phyloP scores from a whole-genome alignment of 2,329 filamentous ascomycete genomes.

The Ophiostoma angusticollis region DNA sequence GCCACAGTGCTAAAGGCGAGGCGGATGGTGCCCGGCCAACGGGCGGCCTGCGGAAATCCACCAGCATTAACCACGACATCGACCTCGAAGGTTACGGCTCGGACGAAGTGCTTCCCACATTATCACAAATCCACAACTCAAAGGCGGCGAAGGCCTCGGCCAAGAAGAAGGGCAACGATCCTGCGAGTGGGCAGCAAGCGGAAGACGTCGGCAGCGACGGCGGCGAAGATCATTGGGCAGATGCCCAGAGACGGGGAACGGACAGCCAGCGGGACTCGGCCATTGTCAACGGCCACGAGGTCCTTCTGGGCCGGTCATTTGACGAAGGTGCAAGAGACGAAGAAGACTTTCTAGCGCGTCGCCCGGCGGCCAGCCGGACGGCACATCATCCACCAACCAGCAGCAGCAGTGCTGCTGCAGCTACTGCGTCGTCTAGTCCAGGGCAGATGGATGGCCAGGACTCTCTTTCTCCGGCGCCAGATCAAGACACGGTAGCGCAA shows the following conservation, averaged over 20 bases:
- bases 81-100: slow-evolving; percentile 35
- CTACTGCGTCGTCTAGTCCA: too few relatives aligned
- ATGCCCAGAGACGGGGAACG: slow-evolving; percentile 45
- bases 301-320: slow-evolving; percentile 45
- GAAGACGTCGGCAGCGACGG: slow-evolving; percentile 71
- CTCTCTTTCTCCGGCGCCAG: slow-evolving; percentile 45
- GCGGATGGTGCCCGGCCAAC: not conserved
- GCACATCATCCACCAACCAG: too few relatives aligned
- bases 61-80: slow-evolving; percentile 67
- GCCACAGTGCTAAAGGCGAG: not conserved
- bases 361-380: too few relatives aligned
- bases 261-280: slow-evolving; percentile 59
- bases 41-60: slow-evolving; percentile 27
- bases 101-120: too few relatives aligned
- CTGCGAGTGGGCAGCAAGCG: slow-evolving; percentile 47
- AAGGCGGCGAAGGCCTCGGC: slow-evolving; percentile 18
- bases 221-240: slow-evolving; percentile 59
- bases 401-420: too few relatives aligned
- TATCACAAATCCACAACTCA: too few relatives aligned
- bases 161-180: not conserved
- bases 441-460: too few relatives aligned
- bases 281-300: slow-evolving; percentile 55
- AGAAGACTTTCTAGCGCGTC: not conserved
- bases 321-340: slow-evolving; percentile 1
- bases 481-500: slow-evolving; percentile 10